Base-by-base conservation (phyloP, 2,329 filamentous ascomycete genomes). In the Daldinia sp. region DNA sequence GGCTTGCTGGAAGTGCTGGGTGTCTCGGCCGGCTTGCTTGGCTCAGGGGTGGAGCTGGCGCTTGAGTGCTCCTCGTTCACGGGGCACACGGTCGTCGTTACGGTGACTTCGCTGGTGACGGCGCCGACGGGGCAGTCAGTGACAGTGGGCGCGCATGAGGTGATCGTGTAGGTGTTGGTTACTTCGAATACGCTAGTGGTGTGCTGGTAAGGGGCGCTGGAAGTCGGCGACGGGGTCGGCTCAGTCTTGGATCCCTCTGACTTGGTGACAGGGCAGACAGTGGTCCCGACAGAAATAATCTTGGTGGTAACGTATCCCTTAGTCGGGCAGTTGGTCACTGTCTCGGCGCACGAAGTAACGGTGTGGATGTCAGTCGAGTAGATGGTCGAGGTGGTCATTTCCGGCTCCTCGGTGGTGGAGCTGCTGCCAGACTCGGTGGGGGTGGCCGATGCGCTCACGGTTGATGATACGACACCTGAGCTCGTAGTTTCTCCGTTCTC, bases 61-160 rank as follows among this genome's bases (percentile, higher is more conserved):
- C 66, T 64, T 15, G 37, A 6, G 55, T 23, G 60, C 30, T 39
- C 41, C 30, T 50, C 63, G 18, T 30, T 65, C 18, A 78, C 70
- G n/a, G 78, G 78, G 71, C 71, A 78, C 48, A 79, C 72, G 13
- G 79, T 80, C 3, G 77, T 79, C 30, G 75, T 77, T 54, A 78
- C 57, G 48, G 72, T 64, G 48, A 78, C 73, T 20, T 77, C 69
- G 28, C 75, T 79, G 3, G 75, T 75, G 39, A 79, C 73, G 15
- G 70, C 68, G 15, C 75, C 74, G 23, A 65, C 67, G 20, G 74
- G 73, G 70, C 77, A 78, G 73, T 76, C 69, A 15, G 73, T 76
- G 7, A 76, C 72, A 23, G 68, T 72, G 3, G 76, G 64, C n/a
- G 71, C 69, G 71, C 77, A 78, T 18, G 75, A 74, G 30, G 75